Percentiles rank a stretch among this genome's conserved stretches.
These are phyloP conservation scores for Xylaria hypoxylon DNA, from an alignment of 2,329 filamentous ascomycete species.

Conservation along the genomic window DNA sequence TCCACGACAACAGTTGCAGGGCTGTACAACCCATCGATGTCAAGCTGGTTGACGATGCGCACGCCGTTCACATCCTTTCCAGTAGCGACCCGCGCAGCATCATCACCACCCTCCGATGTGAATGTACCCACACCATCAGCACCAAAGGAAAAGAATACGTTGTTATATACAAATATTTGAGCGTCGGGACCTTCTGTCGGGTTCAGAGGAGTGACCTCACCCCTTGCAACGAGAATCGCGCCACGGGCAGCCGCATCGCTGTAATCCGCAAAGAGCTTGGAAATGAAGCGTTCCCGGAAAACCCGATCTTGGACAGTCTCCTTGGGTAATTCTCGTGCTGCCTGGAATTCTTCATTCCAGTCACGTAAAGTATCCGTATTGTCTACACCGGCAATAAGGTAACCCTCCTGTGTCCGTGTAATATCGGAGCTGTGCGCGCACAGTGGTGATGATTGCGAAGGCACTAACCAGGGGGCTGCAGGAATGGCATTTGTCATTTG, in stretches of 20 bases:
- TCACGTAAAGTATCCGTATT: constrained; percentile 94
- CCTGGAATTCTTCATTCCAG: constrained; percentile 99
- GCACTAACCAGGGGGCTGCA: constrained; percentile 90
- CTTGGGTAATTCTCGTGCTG: constrained; percentile 91
- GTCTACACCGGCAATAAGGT: constrained; percentile 88
- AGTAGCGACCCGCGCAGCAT: constrained; percentile 93
- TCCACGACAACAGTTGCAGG: constrained; percentile 96
- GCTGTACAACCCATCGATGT: constrained; percentile 93
- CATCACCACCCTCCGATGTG: constrained; percentile 93
- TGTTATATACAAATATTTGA: constrained; percentile 99
- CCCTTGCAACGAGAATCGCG: constrained; percentile 89
- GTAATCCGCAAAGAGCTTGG: constrained; percentile 97
- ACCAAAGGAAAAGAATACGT: constrained; percentile 99
- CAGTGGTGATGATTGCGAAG: constrained; percentile 71
- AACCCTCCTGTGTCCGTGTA: constrained; percentile 91
- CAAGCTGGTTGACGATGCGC: constrained; percentile 94
- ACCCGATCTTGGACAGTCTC: constrained; percentile 95
- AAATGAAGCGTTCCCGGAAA: constrained; percentile 91
- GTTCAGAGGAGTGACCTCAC: constrained; percentile 93
- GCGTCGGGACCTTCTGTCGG: constrained; percentile 92
- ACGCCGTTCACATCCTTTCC: constrained; percentile 97
- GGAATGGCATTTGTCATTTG: constrained; percentile 96
- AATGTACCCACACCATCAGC: constrained; percentile 98
- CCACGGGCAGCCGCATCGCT: constrained; percentile 94
- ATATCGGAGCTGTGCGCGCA: constrained; percentile 83